Base-by-base conservation (phyloP, 345 rosid genomes). In the Pelargonium nanum region DNA sequence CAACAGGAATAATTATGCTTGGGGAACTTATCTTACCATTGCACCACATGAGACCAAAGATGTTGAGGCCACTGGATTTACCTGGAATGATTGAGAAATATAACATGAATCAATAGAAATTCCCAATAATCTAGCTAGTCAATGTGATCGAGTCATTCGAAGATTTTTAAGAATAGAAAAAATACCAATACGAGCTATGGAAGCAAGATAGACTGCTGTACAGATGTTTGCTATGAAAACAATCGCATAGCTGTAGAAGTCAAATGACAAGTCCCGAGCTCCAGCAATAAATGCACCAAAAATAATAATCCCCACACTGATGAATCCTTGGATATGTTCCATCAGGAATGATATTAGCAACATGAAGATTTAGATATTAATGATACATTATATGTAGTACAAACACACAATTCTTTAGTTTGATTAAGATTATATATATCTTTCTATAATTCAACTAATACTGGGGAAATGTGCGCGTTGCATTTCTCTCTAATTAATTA, bases 41-140 rank as follows among this genome's bases (percentile, higher is more conserved):
- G 74, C 85, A 83, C 88, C 85, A 80, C 83, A 83, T 83, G 32
- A 83, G 85, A 21, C 83, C 88, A 71, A 83, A 83, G 75, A 80
- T 83, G 62, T 77, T 83, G 26, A 83, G 82, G 71, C 88, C 85
- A 52, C 83, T 74, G 52, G 88, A 76, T 73, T 80, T 83, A 53
- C 85, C 88, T 76, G 77, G 54, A 59, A 70, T 30, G 0, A 25
- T 53, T 55, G 52, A 72, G 58, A 57, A 8, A 26, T 26, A 22
- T 22, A 34, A 53, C 15, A 58, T 51, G 30, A 56, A 59, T 19
- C 17, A 53, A 63, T 24, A 22, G n/a, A 45, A 40, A 52, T 34
- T 20, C 24, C 25, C 17, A 30, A 65, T 57, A 58, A 45, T n/a
- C n/a, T n/a, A 28, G 3, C 32, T 28, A 3, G 7, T 7, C 32